phyloP scores from a whole-genome alignment of 306 rosid genomes.

The Dalbergia cochinchinensis region DNA sequence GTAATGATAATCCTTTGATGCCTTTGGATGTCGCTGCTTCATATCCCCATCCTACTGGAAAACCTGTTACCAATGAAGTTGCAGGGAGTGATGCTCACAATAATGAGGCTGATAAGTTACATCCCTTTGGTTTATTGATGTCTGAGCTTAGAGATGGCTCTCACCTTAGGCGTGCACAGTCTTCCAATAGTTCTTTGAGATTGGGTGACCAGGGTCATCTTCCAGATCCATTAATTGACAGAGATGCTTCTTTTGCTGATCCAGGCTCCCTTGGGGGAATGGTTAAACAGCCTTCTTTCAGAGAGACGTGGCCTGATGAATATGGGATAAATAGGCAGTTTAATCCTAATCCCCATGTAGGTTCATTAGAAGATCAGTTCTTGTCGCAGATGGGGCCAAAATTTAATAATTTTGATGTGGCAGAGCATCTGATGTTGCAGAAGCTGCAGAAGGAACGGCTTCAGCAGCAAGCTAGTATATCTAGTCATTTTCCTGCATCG shows the following conservation, averaged over 20 bases:
- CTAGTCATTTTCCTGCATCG: conserved; percentile 52
- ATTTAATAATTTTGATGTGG: conserved; percentile 50
- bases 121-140: conserved; percentile 76
- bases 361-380: conserved; percentile 58
- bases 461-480: conserved; percentile 55
- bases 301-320: conserved; percentile 59
- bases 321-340: conserved; percentile 50
- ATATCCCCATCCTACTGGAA: conserved; percentile 49
- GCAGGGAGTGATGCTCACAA: conserved; percentile 45
- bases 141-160: conserved; percentile 71
- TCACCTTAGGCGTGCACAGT: conserved; percentile 63
- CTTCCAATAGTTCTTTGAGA: conserved; percentile 59
- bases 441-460: conserved; percentile 59
- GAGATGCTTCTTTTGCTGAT: conserved; percentile 51
- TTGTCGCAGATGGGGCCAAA: conserved; percentile 54
- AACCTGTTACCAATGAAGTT: conserved; percentile 55
- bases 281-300: conserved; percentile 54
- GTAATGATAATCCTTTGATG: conserved; percentile 49
- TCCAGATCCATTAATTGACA: conserved; percentile 55
- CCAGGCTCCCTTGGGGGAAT: conserved; percentile 55
- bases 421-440: conserved; percentile 59
- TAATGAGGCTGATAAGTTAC: conserved; percentile 65
- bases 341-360: conserved; percentile 52
- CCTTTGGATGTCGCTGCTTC: conserved; percentile 46
- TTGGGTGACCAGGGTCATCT: conserved; percentile 64